Conservation (phyloP, 495 filamentous ascomycete species). For the Margaritispora aquatica region DNA sequence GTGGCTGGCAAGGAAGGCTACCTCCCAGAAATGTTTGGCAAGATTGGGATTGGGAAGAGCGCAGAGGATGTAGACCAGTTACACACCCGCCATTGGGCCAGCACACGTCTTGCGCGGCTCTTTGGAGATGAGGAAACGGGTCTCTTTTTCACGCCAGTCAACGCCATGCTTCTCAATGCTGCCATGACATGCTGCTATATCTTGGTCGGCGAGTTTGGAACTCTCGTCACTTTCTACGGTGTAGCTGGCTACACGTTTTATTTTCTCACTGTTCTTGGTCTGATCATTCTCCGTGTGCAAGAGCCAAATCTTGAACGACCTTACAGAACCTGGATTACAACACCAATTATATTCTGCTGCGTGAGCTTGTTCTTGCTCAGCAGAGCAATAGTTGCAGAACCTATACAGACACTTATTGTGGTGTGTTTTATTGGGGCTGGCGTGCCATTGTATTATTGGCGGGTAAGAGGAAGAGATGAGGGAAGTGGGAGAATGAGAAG, state of each 20-base stretch:
- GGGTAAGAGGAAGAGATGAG: slow-evolving; percentile 50
- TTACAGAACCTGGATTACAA: slow-evolving; percentile 93
- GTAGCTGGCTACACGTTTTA: slow-evolving; percentile 97
- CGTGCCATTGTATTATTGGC: slow-evolving; percentile 83
- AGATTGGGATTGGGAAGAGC: slow-evolving; percentile 61
- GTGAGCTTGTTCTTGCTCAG: slow-evolving; percentile 89
- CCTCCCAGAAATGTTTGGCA: slow-evolving; percentile 76
- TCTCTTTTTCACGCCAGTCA: slow-evolving; percentile 81
- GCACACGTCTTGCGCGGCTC: slow-evolving; percentile 46
- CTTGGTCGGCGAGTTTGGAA: slow-evolving; percentile 80
- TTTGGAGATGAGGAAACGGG: slow-evolving; percentile 56
- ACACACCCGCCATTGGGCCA: slow-evolving; percentile 52
- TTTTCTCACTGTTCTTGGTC: slow-evolving; percentile 87
- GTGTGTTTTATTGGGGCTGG: slow-evolving; percentile 77
- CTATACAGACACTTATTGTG: slow-evolving; percentile 83
- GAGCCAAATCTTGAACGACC: slow-evolving; percentile 85
- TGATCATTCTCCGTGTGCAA: slow-evolving; percentile 83
- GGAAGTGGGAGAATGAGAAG: slow-evolving; percentile 20
- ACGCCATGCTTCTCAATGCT: slow-evolving; percentile 79
- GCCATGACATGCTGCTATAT: slow-evolving; percentile 69
- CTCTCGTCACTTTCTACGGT: slow-evolving; percentile 92
- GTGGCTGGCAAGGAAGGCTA: slow-evolving; percentile 94
- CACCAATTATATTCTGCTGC: slow-evolving; percentile 96
- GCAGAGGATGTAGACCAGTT: slow-evolving; percentile 33
- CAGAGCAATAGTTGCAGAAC: slow-evolving; percentile 80